Evolutionary conservation across 192 early-diverging fungal species (phyloP).

Genomic region (Entomortierella lignicola): DNA sequence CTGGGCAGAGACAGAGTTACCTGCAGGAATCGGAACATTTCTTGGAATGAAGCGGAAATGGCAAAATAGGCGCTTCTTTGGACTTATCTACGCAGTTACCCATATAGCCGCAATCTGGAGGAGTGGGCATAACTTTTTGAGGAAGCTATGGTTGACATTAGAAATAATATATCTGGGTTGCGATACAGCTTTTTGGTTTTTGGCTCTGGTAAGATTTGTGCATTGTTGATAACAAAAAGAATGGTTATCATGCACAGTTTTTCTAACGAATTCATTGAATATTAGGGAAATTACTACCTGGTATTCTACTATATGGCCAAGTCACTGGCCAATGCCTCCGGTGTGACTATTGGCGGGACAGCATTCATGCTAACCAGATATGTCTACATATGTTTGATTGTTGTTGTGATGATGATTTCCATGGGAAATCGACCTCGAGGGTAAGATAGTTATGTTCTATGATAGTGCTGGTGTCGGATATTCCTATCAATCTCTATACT

Average conservation of each 20-base stretch:
- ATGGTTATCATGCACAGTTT: no score
- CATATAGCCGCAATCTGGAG: slow-evolving; percentile 41
- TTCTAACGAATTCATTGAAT: not conserved
- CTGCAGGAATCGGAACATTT: slow-evolving; percentile 37
- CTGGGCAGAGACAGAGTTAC: slow-evolving; percentile 50
- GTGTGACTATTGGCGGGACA: slow-evolving; percentile 26
- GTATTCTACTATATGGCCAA: slow-evolving; percentile 52
- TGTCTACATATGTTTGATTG: slow-evolving; percentile 42
- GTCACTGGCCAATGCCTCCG: slow-evolving; percentile 16
- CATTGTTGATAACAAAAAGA: not conserved
- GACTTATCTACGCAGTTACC: slow-evolving; percentile 43
- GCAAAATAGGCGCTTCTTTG: slow-evolving; percentile 52
- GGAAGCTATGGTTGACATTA: slow-evolving; percentile 47
- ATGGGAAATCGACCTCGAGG: slow-evolving; percentile 54
- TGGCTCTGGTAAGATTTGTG: slow-evolving; percentile 27
- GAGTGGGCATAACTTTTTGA: slow-evolving; percentile 36
- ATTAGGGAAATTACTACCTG: slow-evolving; percentile 48
- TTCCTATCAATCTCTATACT: not conserved
- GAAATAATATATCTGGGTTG: slow-evolving; percentile 53
- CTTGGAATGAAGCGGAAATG: slow-evolving; percentile 55
- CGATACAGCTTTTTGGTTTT: slow-evolving; percentile 50
- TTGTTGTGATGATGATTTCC: slow-evolving; percentile 52
- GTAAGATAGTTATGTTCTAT: slow-evolving; percentile 13
- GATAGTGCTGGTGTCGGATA: no score
- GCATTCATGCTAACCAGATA: slow-evolving; percentile 45